These are phyloP conservation scores for Candolleomyces aberdarensis DNA, from an alignment of 768 basidiomycete genomes.

Conservation along the genomic window DNA sequence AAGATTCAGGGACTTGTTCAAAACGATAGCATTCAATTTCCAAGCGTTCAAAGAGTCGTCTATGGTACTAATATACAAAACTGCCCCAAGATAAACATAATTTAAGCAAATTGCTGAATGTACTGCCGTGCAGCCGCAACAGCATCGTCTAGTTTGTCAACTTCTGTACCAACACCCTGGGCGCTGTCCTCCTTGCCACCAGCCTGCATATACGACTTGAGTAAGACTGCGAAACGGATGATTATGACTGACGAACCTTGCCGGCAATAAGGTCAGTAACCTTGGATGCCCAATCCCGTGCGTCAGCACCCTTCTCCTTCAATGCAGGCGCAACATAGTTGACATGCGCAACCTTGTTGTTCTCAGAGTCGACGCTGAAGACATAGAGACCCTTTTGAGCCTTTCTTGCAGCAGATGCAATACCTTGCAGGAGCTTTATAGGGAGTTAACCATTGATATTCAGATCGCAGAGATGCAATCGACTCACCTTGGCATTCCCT, in stretches of 20 bases:
- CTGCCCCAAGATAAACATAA: not conserved
- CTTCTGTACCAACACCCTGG: slow-evolving; percentile 80
- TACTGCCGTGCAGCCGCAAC: slow-evolving; percentile 51
- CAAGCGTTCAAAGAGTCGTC: not conserved
- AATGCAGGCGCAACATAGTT: slow-evolving; percentile 67
- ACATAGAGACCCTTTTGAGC: slow-evolving; percentile 84
- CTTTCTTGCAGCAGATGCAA: slow-evolving; percentile 77
- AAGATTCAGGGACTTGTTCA: not conserved
- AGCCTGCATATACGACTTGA: slow-evolving; percentile 46
- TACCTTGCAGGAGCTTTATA: slow-evolving; percentile 64
- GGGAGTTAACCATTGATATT: not conserved
- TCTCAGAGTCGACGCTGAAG: slow-evolving; percentile 71
- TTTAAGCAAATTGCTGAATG: slow-evolving; percentile 15
- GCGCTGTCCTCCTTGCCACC: slow-evolving; percentile 94
- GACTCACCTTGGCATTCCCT: slow-evolving; percentile 77
- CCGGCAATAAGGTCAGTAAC: slow-evolving; percentile 84
- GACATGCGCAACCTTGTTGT: slow-evolving; percentile 79
- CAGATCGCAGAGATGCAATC: not conserved
- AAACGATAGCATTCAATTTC: not conserved
- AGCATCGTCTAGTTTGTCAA: slow-evolving; percentile 64
- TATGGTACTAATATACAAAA: not conserved
- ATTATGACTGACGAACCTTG: slow-evolving; percentile 54
- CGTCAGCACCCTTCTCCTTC: slow-evolving; percentile 71
- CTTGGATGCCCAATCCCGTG: slow-evolving; percentile 81
- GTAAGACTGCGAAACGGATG: not conserved